Conservation (phyloP, 2,329 filamentous ascomycete genomes). For the Hypocreales sp. region DNA sequence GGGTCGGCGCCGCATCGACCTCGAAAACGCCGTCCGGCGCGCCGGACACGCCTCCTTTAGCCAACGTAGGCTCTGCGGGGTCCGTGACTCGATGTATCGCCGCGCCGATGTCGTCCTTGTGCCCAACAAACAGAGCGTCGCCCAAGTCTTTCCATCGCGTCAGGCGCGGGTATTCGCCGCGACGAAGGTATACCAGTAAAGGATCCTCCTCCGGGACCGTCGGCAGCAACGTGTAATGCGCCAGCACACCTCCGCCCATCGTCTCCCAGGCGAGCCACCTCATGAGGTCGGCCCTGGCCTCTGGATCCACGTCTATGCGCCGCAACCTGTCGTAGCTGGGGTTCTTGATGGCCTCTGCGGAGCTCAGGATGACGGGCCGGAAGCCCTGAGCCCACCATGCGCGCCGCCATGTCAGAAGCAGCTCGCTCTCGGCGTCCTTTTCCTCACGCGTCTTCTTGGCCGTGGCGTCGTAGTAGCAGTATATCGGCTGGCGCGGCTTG, state of each 20-base stretch:
- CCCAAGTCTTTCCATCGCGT: conserved; percentile 61
- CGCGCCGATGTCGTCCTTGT: conserved; percentile 45
- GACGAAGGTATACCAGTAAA: conserved; percentile 56
- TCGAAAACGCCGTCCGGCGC: conserved; percentile 44
- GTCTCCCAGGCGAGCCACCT: conserved; percentile 87
- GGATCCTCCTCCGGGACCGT: conserved; percentile 65
- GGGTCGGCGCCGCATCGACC: conserved; percentile 46
- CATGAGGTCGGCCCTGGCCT: conserved; percentile 55
- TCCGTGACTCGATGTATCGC: conserved; percentile 46
- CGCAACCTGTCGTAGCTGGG: conserved; percentile 62
- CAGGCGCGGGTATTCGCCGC: conserved; percentile 57
- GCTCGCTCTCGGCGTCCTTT: conserved; percentile 57
- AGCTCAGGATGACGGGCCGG: conserved; percentile 64
- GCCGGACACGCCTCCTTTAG: conserved; percentile 48
- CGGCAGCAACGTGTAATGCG: conserved; percentile 67
- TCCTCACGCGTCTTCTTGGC: conserved; percentile 44
- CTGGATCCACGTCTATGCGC: conserved; percentile 39
- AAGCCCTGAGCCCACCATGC: conserved; percentile 97
- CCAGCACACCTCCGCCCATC: conserved; percentile 72
- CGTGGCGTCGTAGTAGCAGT: conserved; percentile 77
- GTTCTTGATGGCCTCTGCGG: conserved; percentile 69
- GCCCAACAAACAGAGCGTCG: conserved; percentile 58
- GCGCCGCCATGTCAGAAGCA: conserved; percentile 76
- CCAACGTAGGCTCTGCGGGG: conserved; percentile 35
- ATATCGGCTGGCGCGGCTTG: conserved; percentile 54